These are phyloP conservation scores for Eucalyptus guilfoylei DNA, from an alignment of 345 rosid genomes.

Conservation along the genomic window DNA sequence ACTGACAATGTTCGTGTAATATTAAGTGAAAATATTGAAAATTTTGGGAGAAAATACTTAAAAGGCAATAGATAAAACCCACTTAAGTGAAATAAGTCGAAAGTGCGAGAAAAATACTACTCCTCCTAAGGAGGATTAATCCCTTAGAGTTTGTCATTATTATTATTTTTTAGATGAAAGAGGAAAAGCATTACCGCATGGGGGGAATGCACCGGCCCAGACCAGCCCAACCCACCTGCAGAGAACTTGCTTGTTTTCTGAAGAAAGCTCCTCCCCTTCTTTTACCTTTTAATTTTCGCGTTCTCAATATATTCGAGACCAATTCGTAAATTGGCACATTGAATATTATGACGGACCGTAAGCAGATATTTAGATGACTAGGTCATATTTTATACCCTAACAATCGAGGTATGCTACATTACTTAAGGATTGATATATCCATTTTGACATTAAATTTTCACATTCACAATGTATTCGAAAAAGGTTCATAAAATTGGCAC, in stretches of 20 bases:
- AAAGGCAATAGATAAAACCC: background rate
- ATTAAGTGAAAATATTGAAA: background rate
- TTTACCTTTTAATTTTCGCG: background rate
- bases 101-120: background rate
- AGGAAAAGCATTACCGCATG: background rate
- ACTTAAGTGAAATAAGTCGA: background rate
- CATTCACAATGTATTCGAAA: background rate
- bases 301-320: background rate
- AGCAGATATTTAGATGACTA: background rate
- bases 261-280: background rate
- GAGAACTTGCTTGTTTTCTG: background rate
- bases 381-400: background rate
- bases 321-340: background rate
- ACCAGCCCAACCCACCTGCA: background rate
- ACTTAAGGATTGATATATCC: background rate
- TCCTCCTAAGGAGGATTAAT: background rate
- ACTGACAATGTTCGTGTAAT: rapidly evolving
- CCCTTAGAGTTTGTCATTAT: background rate
- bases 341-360: background rate
- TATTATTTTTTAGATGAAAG: background rate
- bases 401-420: background rate
- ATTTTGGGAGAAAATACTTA: background rate
- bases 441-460: background rate
- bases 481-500: background rate
- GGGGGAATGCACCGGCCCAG: background rate